phyloP scores from a whole-genome alignment of 257 asterid species.

The Gentiana dahurica region DNA sequence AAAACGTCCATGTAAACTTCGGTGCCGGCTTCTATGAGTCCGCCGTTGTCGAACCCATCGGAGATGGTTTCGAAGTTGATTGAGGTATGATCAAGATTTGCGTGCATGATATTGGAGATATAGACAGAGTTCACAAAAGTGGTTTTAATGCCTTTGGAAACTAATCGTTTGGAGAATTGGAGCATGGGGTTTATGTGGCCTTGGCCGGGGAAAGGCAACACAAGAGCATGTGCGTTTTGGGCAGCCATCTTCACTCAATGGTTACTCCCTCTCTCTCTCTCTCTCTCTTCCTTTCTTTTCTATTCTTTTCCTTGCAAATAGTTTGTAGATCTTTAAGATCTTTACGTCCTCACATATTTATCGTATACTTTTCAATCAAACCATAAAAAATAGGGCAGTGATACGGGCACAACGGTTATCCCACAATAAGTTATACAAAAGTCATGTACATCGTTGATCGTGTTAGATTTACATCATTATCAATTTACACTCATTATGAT shows the following conservation, averaged over 20 bases:
- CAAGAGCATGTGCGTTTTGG: conserved; percentile 29
- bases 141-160: conserved; percentile 45
- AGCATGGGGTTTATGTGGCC: conserved; percentile 81
- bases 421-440: no score
- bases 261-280: no score
- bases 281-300: no score
- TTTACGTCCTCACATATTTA: no score
- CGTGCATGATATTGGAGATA: conserved; percentile 7
- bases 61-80: conserved; percentile 12
- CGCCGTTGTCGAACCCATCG: conserved; percentile 14
- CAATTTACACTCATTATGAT: no score
- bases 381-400: no score
- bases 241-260: background rate
- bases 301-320: no score
- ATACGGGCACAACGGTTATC: no score
- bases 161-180: conserved; percentile 61
- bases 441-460: no score
- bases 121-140: conserved; percentile 14
- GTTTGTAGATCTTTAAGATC: no score
- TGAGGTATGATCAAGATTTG: background rate
- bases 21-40: conserved; percentile 1
- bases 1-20: conserved; percentile 1
- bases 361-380: no score
- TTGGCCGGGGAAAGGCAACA: conserved; percentile 61
- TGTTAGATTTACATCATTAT: no score